These are phyloP conservation scores for Zygosaccharomyces lentus DNA, from an alignment of 805 yeast genomes.

Conservation along the genomic window DNA sequence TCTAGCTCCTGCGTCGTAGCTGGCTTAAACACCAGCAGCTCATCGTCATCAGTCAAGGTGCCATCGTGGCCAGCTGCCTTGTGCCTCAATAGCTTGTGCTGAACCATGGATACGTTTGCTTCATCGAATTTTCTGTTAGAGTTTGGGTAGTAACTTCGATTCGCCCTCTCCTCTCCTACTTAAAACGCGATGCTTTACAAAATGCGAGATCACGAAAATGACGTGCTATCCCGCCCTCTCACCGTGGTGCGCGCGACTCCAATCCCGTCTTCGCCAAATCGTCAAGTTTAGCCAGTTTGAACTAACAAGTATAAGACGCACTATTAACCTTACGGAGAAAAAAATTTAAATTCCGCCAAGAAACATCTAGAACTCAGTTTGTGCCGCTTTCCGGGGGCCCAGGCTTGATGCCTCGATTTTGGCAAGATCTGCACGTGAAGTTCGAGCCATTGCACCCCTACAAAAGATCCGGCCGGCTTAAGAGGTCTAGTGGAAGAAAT, in stretches of 20 bases:
- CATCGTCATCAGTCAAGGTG: constrained; percentile 56
- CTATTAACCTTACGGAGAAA: neutral
- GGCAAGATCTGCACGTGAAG: neutral
- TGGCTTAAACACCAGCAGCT: constrained; percentile 69
- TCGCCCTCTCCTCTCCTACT: neutral
- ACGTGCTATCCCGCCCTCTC: neutral
- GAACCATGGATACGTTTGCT: constrained; percentile 3
- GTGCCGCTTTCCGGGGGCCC: neutral
- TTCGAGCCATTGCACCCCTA: neutral
- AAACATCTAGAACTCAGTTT: constrained; percentile 3
- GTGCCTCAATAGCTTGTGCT: constrained; percentile 36
- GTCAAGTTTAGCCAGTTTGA: neutral
- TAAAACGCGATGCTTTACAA: neutral
- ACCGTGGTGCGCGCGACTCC: neutral
- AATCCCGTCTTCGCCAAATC: neutral
- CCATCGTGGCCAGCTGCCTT: constrained; percentile 96
- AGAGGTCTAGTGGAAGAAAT: neutral
- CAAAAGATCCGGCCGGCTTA: neutral
- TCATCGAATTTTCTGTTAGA: neutral
- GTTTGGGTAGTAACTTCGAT: neutral
- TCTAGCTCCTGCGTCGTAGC: constrained; percentile 60
- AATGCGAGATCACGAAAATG: neutral
- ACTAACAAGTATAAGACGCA: neutral
- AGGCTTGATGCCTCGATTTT: neutral
- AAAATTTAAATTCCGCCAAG: neutral